A percentile compares a stretch with the other conserved stretches of the same genome.
phyloP scores from a whole-genome alignment of 768 basidiomycete species.

The Trichaptum fuscoviolaceum region DNA sequence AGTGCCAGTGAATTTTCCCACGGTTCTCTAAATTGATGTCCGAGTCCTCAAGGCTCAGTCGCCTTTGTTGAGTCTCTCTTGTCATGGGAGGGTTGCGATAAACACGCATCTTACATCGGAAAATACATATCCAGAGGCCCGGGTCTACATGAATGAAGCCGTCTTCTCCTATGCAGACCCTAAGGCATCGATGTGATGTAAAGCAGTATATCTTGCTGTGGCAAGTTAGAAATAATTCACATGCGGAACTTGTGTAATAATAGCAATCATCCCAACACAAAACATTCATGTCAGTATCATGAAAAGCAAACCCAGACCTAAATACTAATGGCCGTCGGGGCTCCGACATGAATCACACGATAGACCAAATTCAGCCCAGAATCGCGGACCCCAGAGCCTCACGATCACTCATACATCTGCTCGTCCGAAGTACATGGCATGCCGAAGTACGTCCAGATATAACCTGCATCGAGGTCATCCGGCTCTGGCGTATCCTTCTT shows the following conservation, averaged over 20 bases:
- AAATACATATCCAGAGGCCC: too few relatives aligned
- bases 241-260: background rate
- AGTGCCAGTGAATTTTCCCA: too few relatives aligned
- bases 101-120: too few relatives aligned
- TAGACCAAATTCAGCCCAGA: background rate
- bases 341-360: background rate
- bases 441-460: slow-evolving; percentile 45
- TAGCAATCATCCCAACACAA: background rate
- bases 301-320: background rate
- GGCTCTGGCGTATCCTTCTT: slow-evolving; percentile 34
- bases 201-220: background rate
- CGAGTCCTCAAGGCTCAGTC: too few relatives aligned
- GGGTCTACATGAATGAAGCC: too few relatives aligned
- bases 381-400: background rate
- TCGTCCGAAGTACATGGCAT: slow-evolving; percentile 31
- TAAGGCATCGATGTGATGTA: too few relatives aligned
- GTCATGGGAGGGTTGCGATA: too few relatives aligned
- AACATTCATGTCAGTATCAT: background rate
- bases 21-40: too few relatives aligned
- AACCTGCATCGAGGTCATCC: slow-evolving; percentile 42
- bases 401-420: slow-evolving; percentile 18
- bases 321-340: background rate
- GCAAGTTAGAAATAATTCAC: background rate
- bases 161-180: too few relatives aligned
- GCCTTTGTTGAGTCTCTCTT: too few relatives aligned